phyloP scores from a whole-genome alignment of 176 grass and related monocot species.

The Rhynchospora breviuscula region DNA sequence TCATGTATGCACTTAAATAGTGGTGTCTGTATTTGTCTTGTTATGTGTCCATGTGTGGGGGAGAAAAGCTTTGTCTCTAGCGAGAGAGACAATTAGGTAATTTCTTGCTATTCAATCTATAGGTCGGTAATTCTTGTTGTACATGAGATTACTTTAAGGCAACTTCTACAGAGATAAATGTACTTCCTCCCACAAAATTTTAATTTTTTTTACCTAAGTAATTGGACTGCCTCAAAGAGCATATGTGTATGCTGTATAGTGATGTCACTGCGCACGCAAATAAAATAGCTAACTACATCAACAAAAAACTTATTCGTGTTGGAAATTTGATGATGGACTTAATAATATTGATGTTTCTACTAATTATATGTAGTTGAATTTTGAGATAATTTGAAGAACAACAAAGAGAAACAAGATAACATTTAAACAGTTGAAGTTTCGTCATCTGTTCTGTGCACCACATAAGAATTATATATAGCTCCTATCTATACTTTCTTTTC shows the following conservation, averaged over 20 bases:
- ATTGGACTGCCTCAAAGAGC: neutral
- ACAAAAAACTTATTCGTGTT: neutral
- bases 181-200: neutral
- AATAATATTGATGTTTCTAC: too few species aligned
- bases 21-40: neutral
- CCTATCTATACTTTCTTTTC: too few species aligned
- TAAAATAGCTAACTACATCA: neutral
- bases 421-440: too few species aligned
- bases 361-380: too few species aligned
- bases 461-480: too few species aligned
- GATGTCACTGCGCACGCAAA: neutral
- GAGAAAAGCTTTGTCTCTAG: neutral
- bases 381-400: too few species aligned
- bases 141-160: neutral
- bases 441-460: too few species aligned
- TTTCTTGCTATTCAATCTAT: slow-evolving; percentile 3
- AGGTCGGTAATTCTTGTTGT: slow-evolving; percentile 12
- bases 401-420: too few species aligned
- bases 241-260: neutral
- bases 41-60: slow-evolving; percentile 23
- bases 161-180: neutral
- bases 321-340: neutral
- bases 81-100: neutral
- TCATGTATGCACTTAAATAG: slow-evolving; percentile 15
- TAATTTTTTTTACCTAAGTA: neutral